Evolutionary conservation across 2,329 filamentous ascomycete genomes (phyloP).

Genomic region (Cladosporium velox): DNA sequence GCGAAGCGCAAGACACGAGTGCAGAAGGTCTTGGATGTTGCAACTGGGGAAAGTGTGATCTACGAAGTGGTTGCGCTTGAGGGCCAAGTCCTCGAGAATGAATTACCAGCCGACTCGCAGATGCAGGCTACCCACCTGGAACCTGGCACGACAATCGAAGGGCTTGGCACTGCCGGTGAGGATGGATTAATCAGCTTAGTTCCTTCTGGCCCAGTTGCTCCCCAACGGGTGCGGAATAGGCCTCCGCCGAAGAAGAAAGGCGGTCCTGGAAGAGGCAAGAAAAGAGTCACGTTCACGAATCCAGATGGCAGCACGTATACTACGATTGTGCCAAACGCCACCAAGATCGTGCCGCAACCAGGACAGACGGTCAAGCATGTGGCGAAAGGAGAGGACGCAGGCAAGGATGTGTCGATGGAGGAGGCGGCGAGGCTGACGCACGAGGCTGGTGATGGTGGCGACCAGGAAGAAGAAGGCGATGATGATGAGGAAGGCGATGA

Average conservation of each 20-base stretch:
- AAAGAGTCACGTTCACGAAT: slow-evolving; percentile 63
- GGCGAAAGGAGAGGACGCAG: slow-evolving; percentile 38
- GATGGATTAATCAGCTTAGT: slow-evolving; percentile 58
- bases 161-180: slow-evolving; percentile 60
- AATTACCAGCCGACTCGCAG: slow-evolving; percentile 65
- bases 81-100: slow-evolving; percentile 77
- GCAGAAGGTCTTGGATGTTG: slow-evolving; percentile 68
- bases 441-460: slow-evolving; percentile 47
- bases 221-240: slow-evolving; percentile 60
- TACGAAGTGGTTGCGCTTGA: slow-evolving; percentile 81
- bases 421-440: slow-evolving; percentile 45
- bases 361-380: slow-evolving; percentile 40
- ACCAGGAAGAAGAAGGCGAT: slow-evolving; percentile 51
- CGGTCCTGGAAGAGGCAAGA: slow-evolving; percentile 78
- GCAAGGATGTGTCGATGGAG: slow-evolving; percentile 41
- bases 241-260: slow-evolving; percentile 77
- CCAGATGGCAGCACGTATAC: slow-evolving; percentile 46
- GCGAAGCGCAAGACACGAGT: slow-evolving; percentile 71
- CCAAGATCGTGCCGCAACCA: slow-evolving; percentile 39
- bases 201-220: slow-evolving; percentile 32
- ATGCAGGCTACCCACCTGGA: slow-evolving; percentile 53
- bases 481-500: slow-evolving; percentile 48
- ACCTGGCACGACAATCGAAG: slow-evolving; percentile 61
- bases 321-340: slow-evolving; percentile 40
- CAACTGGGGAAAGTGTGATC: slow-evolving; percentile 75